These are phyloP conservation scores for Hypoxylon sp. DNA, from an alignment of 2,329 filamentous ascomycete genomes.

Conservation along the genomic window DNA sequence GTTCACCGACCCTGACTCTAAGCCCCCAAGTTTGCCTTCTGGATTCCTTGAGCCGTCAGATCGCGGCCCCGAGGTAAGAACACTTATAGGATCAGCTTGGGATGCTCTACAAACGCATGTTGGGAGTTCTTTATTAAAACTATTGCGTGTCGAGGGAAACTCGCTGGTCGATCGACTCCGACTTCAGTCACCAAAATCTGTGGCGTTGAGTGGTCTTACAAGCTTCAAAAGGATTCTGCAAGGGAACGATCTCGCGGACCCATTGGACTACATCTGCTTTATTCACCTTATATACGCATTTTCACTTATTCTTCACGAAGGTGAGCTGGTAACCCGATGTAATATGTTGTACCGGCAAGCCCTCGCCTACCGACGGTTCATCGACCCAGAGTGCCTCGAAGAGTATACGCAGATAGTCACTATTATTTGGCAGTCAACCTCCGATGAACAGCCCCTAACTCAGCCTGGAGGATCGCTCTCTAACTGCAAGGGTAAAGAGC, in stretches of 20 bases:
- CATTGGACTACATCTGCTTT: conserved; percentile 62
- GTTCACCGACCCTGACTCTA: conserved; percentile 49
- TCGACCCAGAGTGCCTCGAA: conserved; percentile 54
- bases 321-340: conserved; percentile 53
- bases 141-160: conserved; percentile 56
- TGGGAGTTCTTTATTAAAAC: conserved; percentile 57
- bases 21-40: conserved; percentile 35
- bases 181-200: conserved; percentile 53
- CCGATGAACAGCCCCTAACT: conserved; percentile 46
- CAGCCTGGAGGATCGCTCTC: conserved; percentile 40
- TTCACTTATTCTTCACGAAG: conserved; percentile 60
- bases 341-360: conserved; percentile 61
- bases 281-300: conserved; percentile 65
- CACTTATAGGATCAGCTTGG: conserved; percentile 59
- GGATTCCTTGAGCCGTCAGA: conserved; percentile 39
- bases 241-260: conserved; percentile 53
- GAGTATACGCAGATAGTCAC: conserved; percentile 59
- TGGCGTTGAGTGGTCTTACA: conserved; percentile 58
- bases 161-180: conserved; percentile 57
- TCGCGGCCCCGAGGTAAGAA: conserved; percentile 51
- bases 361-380: conserved; percentile 56
- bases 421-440: conserved; percentile 62
- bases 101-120: conserved; percentile 61
- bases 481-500: conserved; percentile 59
- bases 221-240: conserved; percentile 56